Evolutionary conservation across 768 basidiomycete species (phyloP).

Genomic region (Kwoniella bestiolae): DNA sequence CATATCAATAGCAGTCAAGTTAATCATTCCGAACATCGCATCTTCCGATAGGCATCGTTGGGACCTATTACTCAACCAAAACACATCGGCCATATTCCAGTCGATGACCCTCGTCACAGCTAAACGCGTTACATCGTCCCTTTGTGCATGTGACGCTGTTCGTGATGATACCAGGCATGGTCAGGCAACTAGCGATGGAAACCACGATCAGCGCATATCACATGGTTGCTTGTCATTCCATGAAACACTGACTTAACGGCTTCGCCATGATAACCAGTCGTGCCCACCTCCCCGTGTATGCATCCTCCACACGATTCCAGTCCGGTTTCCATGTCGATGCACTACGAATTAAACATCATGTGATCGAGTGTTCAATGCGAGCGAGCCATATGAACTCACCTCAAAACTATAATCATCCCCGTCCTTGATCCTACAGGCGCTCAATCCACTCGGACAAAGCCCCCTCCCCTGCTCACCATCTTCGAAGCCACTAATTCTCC

Average conservation of each 20-base stretch:
- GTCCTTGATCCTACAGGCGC: background rate
- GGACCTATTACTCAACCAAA: background rate
- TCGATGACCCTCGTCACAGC: background rate
- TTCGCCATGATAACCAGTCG: background rate
- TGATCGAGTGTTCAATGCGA: background rate
- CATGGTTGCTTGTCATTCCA: too few species aligned
- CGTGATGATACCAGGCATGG: background rate
- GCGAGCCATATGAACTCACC: background rate
- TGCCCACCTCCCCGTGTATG: background rate
- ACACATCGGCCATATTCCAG: background rate
- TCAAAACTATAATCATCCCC: background rate
- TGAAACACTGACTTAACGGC: background rate
- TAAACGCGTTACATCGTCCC: background rate
- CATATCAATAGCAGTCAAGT: too few species aligned
- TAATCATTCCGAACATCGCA: too few species aligned
- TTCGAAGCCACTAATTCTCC: background rate
- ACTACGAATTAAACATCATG: background rate
- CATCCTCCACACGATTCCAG: slow-evolving; percentile 13
- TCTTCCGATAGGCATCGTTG: too few species aligned
- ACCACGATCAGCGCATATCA: background rate
- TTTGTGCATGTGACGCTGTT: background rate
- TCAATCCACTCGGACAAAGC: background rate
- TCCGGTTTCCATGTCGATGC: slow-evolving; percentile 6
- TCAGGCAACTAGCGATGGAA: background rate
- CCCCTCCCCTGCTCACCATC: background rate